Evolutionary conservation across 495 filamentous ascomycete species (phyloP), one percentile per base, ranked within the genome.

Genomic region (Neurospora sp.): DNA sequence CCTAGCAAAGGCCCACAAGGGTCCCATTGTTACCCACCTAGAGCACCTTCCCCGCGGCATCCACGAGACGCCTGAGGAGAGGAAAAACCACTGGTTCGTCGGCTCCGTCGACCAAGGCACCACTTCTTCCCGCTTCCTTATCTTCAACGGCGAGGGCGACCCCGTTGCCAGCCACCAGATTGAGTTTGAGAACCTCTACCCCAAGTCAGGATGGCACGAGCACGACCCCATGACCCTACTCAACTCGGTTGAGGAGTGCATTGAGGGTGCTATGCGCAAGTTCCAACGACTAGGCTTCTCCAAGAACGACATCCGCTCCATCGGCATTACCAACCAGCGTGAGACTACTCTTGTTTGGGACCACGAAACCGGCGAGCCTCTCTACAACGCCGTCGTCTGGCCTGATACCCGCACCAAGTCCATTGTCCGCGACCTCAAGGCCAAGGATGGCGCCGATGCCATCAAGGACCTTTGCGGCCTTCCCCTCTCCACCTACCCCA

Each of bases 271-370:
- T 1, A 91, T 92, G 78, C 88, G 89, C 77, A 82, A 89, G 37
- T 97, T 97, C 83, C 80, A 89, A 20, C 86, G 88, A 49, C 83
- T 90, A 54, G 95, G 95, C 60, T 87, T 94, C 83, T 87, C 87
- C 27, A 86, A 88, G 70, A 86, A 85, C 70, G 87, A 93, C 75
- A 93, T 98, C 77, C 93, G 93, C 78, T 90, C 93, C 39, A 88
- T 98, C 78, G 95, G 95, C 72, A 93, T 98, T 81, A 97, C 95
- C 73, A 97, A 93, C 83, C 95, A 98, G 85, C 90, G 95, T 78
- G 95, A 98, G 84, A 98, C 95, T 35, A 93, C 91, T 0, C 84
- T 98, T 10, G 92, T 95, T 27, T 98, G 95, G 95, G 94, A 98
- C 80, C 90, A 85, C 78, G 87, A 89, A 71, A 96, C 95, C 5